Percentiles rank a stretch among this genome's conserved stretches.
Conservation (phyloP, 1,284 basidiomycete species). For the Rhodotorula glutinis region DNA sequence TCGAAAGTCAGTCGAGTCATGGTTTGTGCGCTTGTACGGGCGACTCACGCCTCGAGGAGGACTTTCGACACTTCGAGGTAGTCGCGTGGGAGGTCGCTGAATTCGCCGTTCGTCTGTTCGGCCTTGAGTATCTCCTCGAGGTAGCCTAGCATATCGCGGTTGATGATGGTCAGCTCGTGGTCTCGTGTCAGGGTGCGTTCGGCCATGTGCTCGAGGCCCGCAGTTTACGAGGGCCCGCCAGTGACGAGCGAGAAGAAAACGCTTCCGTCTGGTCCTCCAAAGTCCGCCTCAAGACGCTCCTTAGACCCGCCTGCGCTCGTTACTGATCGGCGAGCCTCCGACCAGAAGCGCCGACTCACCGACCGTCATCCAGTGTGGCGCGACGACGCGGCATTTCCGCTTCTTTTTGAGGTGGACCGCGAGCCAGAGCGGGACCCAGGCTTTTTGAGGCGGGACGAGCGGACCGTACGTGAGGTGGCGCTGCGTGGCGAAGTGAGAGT, state of each 20-base stretch:
- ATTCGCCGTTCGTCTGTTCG: constrained; percentile 45
- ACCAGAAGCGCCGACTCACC: constrained; percentile 62
- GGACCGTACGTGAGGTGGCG: constrained; percentile 66
- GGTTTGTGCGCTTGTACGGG: no score
- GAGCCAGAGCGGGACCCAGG: constrained; percentile 88
- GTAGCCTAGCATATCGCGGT: constrained; percentile 63
- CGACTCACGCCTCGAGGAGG: constrained; percentile 72
- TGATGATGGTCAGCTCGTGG: not conserved
- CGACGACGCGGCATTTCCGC: constrained; percentile 85
- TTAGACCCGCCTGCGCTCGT: no score
- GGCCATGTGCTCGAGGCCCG: no score
- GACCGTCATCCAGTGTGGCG: constrained; percentile 81
- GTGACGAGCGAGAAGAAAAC: not conserved
- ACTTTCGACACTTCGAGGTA: constrained; percentile 87
- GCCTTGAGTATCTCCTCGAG: constrained; percentile 57
- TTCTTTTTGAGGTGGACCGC: constrained; percentile 88
- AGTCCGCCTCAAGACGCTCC: no score
- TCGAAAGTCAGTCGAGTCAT: no score
- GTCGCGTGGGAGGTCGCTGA: constrained; percentile 57
- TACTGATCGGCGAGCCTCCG: no score
- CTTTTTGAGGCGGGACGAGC: constrained; percentile 77
- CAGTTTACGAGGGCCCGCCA: no score
- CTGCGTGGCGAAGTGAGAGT: constrained; percentile 5
- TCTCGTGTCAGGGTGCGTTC: no score
- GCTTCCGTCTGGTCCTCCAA: no score